Evolutionary conservation across 257 asterid genomes (phyloP), one percentile per base, ranked within the genome.

Genomic region (Solanum raphanifolium): DNA sequence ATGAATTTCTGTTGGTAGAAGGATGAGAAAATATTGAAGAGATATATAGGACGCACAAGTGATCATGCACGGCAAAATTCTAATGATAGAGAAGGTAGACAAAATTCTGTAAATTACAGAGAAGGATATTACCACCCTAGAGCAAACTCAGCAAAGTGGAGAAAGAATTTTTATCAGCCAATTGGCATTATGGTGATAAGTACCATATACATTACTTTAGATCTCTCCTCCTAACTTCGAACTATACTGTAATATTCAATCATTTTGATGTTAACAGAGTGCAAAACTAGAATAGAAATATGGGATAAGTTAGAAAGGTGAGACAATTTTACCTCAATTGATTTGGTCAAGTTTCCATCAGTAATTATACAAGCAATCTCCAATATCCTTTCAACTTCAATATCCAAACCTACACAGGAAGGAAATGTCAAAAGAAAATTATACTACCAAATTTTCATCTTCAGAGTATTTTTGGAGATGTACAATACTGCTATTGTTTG

Each of bases 291-390:
- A 89, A 62, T 72, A 68, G 48, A 39, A 25, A 48, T 65, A 25
- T 52, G 25, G 78, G 79, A 21, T 7, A 46, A 48, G 23, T 78
- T 27, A 46, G 38, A 43, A 81, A 46, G 65, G 68, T 27, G 68
- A 86, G 38, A 48, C 18, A 72, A 86, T 72, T 46, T 84, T 90
- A 95, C 99, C 98, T 96, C 99, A 87, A 92, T 87, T 46, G 92
- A 92, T 90, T 92, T 96, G 87, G 92, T 95, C 91, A 97, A 91
- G 69, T 89, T 93, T 87, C 99, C 99, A 91, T 97, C 95, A 12
- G 99, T 97, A 83, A 97, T 93, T 86, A 97, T 92, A 92, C 99
- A 97, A 75, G 99, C 99, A 90, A 97, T 97, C 92, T 97, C 99
- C 95, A 97, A 90, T 90, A 97, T 96, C 89, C 93, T 92, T 87